These are phyloP conservation scores for Alisma plantagoaquatica DNA, from an alignment of 106 monocot genomes.

Conservation along the genomic window DNA sequence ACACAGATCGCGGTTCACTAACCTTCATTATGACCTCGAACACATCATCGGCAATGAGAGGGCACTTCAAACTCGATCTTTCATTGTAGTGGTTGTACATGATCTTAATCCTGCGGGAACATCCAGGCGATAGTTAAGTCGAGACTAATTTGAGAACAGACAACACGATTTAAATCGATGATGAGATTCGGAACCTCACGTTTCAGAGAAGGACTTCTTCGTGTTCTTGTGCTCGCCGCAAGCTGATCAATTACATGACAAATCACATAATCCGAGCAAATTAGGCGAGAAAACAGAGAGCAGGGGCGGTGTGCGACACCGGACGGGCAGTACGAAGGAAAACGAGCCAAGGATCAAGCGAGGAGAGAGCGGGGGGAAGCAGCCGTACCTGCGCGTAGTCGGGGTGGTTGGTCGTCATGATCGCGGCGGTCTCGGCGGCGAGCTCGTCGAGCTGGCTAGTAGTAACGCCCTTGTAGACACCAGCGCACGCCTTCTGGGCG, in stretches of 20 bases:
- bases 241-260: neutral
- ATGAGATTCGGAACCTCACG: neutral
- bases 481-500: constrained; percentile 3
- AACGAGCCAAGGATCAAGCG: neutral
- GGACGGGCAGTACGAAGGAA: no score
- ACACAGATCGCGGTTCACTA: neutral
- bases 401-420: constrained; percentile 6
- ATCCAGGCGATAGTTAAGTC: no score
- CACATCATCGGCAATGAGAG: neutral
- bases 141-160: neutral
- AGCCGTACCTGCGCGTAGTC: neutral
- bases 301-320: neutral
- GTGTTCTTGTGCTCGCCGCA: constrained; percentile 6
- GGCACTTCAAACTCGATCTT: neutral
- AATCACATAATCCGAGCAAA: neutral
- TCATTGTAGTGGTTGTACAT: neutral
- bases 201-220: constrained; percentile 5
- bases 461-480: constrained; percentile 4
- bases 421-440: constrained; percentile 1
- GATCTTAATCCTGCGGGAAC: neutral
- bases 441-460: constrained; percentile 7
- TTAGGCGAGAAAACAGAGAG: no score
- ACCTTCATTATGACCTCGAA: neutral
- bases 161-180: neutral
- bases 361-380: neutral